Evolutionary conservation across 805 yeast genomes (phyloP).

Genomic region (Spathaspora passalidarum): DNA sequence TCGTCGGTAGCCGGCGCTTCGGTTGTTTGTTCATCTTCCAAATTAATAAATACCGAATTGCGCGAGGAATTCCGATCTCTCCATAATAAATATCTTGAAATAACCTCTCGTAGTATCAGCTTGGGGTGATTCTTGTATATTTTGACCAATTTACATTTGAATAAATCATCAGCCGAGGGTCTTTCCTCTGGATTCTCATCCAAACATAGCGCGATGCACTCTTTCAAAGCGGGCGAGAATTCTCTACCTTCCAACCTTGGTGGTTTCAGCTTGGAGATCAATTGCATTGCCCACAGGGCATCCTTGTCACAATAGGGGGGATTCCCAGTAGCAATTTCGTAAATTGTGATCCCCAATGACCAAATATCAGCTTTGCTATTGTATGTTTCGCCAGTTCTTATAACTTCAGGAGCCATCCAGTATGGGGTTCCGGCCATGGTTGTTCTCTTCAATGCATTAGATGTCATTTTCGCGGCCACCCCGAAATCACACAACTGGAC

Average conservation of each 20-base stretch:
- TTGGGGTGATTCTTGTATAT: conserved; percentile 61
- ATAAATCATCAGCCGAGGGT: conserved; percentile 79
- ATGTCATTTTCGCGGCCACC: conserved; percentile 89
- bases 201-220: conserved; percentile 83
- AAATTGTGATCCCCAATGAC: conserved; percentile 93
- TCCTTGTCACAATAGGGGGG: conserved; percentile 97
- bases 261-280: conserved; percentile 90
- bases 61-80: conserved; percentile 59
- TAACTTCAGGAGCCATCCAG: conserved; percentile 99
- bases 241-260: conserved; percentile 91
- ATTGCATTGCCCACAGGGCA: conserved; percentile 90
- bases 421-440: conserved; percentile 96
- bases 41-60: conserved; percentile 41
- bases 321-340: conserved; percentile 93
- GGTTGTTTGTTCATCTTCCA: conserved; percentile 18
- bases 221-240: conserved; percentile 73
- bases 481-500: conserved; percentile 97
- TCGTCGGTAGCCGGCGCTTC: conserved; percentile 12
- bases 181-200: conserved; percentile 93
- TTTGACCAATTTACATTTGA: conserved; percentile 70
- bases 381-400: conserved; percentile 83
- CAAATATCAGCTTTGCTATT: conserved; percentile 94
- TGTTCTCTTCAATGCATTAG: conserved; percentile 72
- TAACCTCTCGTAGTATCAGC: conserved; percentile 62
- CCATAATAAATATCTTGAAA: conserved; percentile 70